phyloP scores from a whole-genome alignment of 176 grass and related monocot species.

The Oryza longistaminata region DNA sequence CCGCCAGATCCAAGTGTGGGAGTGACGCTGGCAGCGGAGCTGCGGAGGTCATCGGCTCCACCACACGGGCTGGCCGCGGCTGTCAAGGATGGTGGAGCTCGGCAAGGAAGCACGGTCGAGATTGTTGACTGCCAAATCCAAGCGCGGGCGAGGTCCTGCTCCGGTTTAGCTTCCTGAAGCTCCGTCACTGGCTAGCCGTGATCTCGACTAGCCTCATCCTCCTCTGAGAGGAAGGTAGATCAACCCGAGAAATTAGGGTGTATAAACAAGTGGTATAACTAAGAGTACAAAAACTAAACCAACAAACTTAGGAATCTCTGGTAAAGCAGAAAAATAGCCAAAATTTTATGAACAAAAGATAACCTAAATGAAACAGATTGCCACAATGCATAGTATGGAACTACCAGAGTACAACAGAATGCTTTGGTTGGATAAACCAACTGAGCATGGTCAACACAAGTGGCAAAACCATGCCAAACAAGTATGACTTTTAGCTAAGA shows the following conservation, averaged over 20 bases:
- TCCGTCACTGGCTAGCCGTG: no score
- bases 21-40: no score
- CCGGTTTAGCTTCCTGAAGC: no score
- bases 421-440: not conserved
- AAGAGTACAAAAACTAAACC: not conserved
- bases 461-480: not conserved
- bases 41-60: no score
- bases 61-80: no score
- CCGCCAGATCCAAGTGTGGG: no score
- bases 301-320: not conserved
- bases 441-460: not conserved
- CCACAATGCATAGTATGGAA: not conserved
- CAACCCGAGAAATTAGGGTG: not conserved
- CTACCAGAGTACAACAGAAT: not conserved
- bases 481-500: not conserved
- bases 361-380: constrained; percentile 5
- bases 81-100: no score
- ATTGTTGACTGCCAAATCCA: no score
- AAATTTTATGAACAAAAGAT: not conserved
- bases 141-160: no score
- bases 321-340: constrained; percentile 6
- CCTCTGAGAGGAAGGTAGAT: not conserved
- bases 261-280: not conserved
- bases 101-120: no score
- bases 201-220: no score